Evolutionary conservation across 164 flowering plant species (phyloP).

Genomic region (Magnolia kwangsiensis): DNA sequence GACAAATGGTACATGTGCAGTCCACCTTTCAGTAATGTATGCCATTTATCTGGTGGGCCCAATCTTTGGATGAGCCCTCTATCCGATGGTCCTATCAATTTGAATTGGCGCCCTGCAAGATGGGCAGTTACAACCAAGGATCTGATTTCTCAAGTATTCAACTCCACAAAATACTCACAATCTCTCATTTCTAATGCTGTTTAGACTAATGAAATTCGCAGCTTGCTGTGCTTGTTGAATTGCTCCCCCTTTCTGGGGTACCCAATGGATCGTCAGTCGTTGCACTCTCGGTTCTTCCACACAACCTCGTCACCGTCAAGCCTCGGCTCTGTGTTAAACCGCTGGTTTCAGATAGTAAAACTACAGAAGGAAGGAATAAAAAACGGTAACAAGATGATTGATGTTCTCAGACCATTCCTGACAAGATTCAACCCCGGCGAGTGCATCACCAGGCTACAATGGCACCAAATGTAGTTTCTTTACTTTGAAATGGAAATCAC

Average conservation of each 20-base stretch:
- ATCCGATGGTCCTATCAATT: no score
- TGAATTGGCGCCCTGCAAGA: no score
- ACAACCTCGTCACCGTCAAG: constrained; percentile 54
- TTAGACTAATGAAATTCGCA: constrained; percentile 21
- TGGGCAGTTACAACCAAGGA: no score
- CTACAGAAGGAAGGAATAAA: constrained; percentile 15
- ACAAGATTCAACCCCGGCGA: not conserved
- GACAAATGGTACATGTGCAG: not conserved
- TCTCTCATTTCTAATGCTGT: not conserved
- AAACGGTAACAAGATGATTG: not conserved
- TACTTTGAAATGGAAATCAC: not conserved
- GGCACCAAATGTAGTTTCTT: not conserved
- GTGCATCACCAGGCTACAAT: not conserved
- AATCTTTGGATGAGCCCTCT: no score
- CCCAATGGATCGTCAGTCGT: constrained; percentile 52
- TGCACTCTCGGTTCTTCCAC: constrained; percentile 73
- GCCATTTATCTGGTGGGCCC: no score
- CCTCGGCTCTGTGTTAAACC: constrained; percentile 71
- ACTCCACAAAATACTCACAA: not conserved
- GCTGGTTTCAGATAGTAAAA: constrained; percentile 42
- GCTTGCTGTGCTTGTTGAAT: constrained; percentile 69
- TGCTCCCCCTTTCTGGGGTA: constrained; percentile 64
- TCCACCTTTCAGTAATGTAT: not conserved
- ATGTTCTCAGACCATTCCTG: not conserved
- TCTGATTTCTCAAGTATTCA: no score